Base-by-base conservation (phyloP, 2,329 filamentous ascomycete genomes). In the Cladosporium sp. region DNA sequence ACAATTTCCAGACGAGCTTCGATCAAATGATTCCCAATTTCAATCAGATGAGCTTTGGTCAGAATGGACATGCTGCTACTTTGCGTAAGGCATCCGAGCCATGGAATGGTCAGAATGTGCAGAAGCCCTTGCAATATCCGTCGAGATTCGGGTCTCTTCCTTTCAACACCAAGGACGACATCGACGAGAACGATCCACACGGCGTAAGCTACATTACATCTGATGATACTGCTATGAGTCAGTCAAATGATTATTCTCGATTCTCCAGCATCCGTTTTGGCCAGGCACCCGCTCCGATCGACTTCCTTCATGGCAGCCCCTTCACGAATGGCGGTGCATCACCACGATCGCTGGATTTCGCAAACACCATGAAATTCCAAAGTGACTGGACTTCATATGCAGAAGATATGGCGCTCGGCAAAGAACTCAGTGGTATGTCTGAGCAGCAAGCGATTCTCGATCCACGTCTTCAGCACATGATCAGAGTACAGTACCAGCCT, bases 291-390 rank as follows among this genome's bases (percentile, higher is more conserved):
- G 63, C 56, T 60, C 34, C 64, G 13, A 59, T 63, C 18, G 69
- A 71, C 30, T 69, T 70, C 25, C 68, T 66, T 18, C 70, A 68
- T 23, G 66, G 67, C 23, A 66, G 70, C 34, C 65, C 69, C 16
- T 80, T 58, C 76, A 78, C 66, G 77, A 80, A 34, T 79, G 81
- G 30, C 78, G 77, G 32, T 76, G 75, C 65, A 78, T 23, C 73
- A 69, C 48, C 75, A 69, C 54, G 75, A 74, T 23, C 73, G 77
- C 30, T 79, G 80, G 39, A 77, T 74, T 36, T 79, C 76, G 18
- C 82, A 83, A 68, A 72, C 78, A 28, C 79, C 76, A 2, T 73
- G 63, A 80, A 81, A 65, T 83, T 83, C 66, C 72, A 85, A 23
- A 78, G 80, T 18, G 80, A 79, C 21, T 77, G 83, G 58, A 80